Conservation (phyloP, 225 moss, liverwort and hornwort species). For the Sphagnum contortum region DNA sequence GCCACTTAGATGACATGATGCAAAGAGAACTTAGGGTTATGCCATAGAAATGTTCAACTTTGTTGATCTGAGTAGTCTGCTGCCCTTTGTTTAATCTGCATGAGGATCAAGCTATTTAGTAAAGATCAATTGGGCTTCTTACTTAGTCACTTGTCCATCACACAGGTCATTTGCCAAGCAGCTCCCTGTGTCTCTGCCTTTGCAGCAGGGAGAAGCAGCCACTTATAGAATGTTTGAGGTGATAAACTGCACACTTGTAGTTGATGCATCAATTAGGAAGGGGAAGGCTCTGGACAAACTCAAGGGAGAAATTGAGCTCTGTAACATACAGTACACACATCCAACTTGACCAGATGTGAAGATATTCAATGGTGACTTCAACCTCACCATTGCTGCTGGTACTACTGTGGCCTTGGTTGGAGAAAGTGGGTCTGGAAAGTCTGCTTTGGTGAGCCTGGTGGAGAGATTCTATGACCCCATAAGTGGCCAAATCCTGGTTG, state of each 20-base stretch:
- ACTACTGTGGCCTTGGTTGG: conserved; percentile 87
- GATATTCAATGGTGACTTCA: conserved; percentile 69
- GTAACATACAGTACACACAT: conserved; percentile 66
- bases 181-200: conserved; percentile 65
- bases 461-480: conserved; percentile 91
- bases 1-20: too few species aligned
- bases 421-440: conserved; percentile 90
- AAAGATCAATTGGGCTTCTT: too few species aligned
- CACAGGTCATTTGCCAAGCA: conserved; percentile 64
- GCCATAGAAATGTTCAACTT: too few species aligned
- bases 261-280: conserved; percentile 50
- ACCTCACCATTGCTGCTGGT: conserved; percentile 57
- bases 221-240: conserved; percentile 85
- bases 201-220: conserved; percentile 61
- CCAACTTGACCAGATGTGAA: conserved; percentile 82
- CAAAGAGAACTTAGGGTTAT: too few species aligned
- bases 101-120: too few species aligned
- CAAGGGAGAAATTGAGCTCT: conserved; percentile 66
- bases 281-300: conserved; percentile 35
- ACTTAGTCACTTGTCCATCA: too few species aligned
- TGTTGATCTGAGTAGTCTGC: too few species aligned
- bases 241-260: conserved; percentile 58
- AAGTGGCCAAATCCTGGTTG: conserved; percentile 62
- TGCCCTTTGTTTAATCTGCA: too few species aligned
- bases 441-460: conserved; percentile 79